phyloP scores from a whole-genome alignment of 1,139 yeast genomes.

The Hyphopichia wangnamkhiaoensis region DNA sequence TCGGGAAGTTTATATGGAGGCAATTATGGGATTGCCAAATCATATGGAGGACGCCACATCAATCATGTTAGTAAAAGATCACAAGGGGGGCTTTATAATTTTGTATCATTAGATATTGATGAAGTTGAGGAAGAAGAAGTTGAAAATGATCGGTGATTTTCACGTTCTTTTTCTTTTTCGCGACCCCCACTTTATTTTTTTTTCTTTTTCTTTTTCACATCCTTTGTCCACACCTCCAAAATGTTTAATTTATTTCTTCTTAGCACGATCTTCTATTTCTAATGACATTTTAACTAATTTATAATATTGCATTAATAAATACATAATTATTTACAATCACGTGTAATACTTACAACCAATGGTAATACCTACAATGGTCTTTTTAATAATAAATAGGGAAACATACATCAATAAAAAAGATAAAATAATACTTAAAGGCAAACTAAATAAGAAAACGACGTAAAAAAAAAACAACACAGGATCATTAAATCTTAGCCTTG shows the following conservation, averaged over 20 bases:
- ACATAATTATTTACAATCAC: no score
- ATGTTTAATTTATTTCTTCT: no score
- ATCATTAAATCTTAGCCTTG: constrained; percentile 41
- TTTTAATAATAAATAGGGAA: no score
- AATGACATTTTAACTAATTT: no score
- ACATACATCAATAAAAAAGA: neutral
- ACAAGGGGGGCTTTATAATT: constrained; percentile 24
- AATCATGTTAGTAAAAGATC: constrained; percentile 21
- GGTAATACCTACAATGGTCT: no score
- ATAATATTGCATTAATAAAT: no score
- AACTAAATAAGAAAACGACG: constrained; percentile 1
- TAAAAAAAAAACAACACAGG: neutral
- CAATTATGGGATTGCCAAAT: constrained; percentile 3
- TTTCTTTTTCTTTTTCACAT: neutral
- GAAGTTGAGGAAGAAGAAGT: constrained; percentile 32
- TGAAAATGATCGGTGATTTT: constrained; percentile 2
- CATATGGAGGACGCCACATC: neutral
- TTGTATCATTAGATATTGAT: constrained; percentile 25
- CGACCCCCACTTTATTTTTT: neutral
- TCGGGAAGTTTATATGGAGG: constrained; percentile 1
- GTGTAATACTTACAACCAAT: no score
- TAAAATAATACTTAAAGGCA: neutral
- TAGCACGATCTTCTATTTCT: no score
- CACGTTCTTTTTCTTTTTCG: neutral
- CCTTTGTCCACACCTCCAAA: neutral